These are phyloP conservation scores for Capsicum pubescens DNA, from an alignment of 257 asterid genomes.

Conservation along the genomic window DNA sequence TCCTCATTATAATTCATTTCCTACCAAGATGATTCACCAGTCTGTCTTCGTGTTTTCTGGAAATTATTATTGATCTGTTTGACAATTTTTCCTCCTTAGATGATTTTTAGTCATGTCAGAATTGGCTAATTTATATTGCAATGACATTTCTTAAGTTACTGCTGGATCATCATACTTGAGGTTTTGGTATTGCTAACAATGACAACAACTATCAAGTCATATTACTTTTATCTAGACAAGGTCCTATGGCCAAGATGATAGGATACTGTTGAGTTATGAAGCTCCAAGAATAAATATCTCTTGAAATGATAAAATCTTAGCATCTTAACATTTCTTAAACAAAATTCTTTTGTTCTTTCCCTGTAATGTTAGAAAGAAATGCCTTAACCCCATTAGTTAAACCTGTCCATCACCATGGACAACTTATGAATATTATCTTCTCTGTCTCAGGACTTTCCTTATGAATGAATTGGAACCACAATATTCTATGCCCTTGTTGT, in stretches of 20 bases:
- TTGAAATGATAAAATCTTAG: background rate
- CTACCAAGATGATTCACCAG: background rate
- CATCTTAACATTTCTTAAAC: background rate
- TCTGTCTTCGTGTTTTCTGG: background rate
- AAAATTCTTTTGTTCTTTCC: background rate
- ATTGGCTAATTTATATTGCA: too few relatives aligned
- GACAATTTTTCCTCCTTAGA: background rate
- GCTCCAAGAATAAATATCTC: slow-evolving; percentile 10
- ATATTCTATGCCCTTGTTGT: too few relatives aligned
- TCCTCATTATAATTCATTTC: background rate
- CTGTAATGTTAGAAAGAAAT: slow-evolving; percentile 16
- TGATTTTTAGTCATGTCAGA: background rate
- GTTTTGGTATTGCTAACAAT: background rate
- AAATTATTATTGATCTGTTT: background rate
- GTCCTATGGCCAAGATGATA: background rate
- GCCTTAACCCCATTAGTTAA: background rate
- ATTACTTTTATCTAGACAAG: background rate
- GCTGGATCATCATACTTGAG: background rate
- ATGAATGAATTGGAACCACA: slow-evolving; percentile 91
- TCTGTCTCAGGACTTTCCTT: slow-evolving; percentile 75
- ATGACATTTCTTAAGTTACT: too few relatives aligned
- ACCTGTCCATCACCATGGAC: background rate
- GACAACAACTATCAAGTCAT: background rate
- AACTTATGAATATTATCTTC: slow-evolving; percentile 31
- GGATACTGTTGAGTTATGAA: slow-evolving; percentile 1